These are phyloP conservation scores for Wickerhamiella dianesei DNA, from an alignment of 805 yeast genomes.

Conservation along the genomic window DNA sequence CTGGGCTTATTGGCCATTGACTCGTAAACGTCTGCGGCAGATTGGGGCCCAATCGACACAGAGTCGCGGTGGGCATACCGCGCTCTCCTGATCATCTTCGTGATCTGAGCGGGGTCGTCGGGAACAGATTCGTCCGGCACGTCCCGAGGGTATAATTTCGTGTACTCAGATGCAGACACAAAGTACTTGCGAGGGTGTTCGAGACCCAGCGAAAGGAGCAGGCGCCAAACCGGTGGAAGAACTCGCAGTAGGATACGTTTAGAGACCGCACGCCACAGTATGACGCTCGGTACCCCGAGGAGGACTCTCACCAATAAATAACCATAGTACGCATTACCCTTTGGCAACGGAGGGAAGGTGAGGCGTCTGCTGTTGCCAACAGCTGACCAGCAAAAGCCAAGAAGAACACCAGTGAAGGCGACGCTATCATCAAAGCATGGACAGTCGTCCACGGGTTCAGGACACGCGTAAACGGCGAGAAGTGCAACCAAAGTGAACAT, in stretches of 20 bases:
- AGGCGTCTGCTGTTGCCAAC: background rate
- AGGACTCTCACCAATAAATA: constrained; percentile 32
- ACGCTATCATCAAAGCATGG: constrained; percentile 95
- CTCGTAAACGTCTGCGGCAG: constrained; percentile 28
- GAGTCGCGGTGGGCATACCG: constrained; percentile 21
- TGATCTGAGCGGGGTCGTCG: constrained; percentile 25
- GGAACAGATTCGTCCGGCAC: constrained; percentile 21
- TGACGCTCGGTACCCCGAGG: constrained; percentile 50
- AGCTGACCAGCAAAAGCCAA: constrained; percentile 37
- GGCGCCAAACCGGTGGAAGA: constrained; percentile 46
- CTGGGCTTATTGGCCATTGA: constrained; percentile 22
- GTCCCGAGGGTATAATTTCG: constrained; percentile 21
- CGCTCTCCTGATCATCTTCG: constrained; percentile 20
- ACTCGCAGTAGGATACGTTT: constrained; percentile 50
- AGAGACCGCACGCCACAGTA: constrained; percentile 59
- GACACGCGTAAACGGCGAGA: constrained; percentile 20
- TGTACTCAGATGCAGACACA: constrained; percentile 26
- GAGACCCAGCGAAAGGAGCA: constrained; percentile 26
- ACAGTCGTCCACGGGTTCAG: constrained; percentile 80
- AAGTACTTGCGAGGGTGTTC: constrained; percentile 30
- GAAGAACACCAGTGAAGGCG: constrained; percentile 71
- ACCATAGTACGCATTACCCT: constrained; percentile 13
- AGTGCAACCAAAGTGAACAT: constrained; percentile 3
- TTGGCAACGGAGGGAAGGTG: background rate
- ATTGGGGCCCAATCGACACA: constrained; percentile 31